Base-by-base conservation (phyloP, 257 asterid genomes). In the Echium plantagineum region DNA sequence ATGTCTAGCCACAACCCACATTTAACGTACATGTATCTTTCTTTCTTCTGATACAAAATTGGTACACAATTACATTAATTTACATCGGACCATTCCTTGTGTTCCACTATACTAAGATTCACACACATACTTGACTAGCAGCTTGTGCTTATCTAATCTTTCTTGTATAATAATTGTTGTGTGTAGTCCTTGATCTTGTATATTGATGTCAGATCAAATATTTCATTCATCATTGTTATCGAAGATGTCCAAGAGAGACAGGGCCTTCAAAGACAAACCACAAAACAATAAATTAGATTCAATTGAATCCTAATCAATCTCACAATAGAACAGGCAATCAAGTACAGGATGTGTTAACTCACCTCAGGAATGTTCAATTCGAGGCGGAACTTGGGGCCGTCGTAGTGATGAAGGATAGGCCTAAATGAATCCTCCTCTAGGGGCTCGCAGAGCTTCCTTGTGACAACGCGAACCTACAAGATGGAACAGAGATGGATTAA, bases 301-400 rank as follows among this genome's bases (percentile, higher is more conserved):
- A 18, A 5, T 9, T 0, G 3, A 15, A 19, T 2, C 57, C 12
- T 19, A 10, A 53, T 52, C 49, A 4, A 42, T 42, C 16, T 42
- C 49, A 42, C 49, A 10, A 42, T 15, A 42, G 3, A 53, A n/a
- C 26, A 53, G 24, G 17, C n/a, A n/a, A n/a, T n/a, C n/a, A 53
- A 15, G 26, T 24, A 53, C 17, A 5, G 19, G 3, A 42, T 59
- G n/a, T n/a, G 48, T 55, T 7, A 6, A 28, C 49, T n/a, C 74
- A 90, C 98, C 98, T 93, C 98, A 15, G 98, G 97, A 54, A 90
- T 63, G 66, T 76, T 86, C 48, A 93, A 71, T 52, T 93, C 98
- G 0, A 93, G 98, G 15, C 98, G 95, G 80, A 93, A 93, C 72
- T 93, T 93, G 46, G 98, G 98, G 10, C 98, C 98, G 20, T 93